Conservation (phyloP, 2,329 filamentous ascomycete species). For the Curvularia verruculosa region DNA sequence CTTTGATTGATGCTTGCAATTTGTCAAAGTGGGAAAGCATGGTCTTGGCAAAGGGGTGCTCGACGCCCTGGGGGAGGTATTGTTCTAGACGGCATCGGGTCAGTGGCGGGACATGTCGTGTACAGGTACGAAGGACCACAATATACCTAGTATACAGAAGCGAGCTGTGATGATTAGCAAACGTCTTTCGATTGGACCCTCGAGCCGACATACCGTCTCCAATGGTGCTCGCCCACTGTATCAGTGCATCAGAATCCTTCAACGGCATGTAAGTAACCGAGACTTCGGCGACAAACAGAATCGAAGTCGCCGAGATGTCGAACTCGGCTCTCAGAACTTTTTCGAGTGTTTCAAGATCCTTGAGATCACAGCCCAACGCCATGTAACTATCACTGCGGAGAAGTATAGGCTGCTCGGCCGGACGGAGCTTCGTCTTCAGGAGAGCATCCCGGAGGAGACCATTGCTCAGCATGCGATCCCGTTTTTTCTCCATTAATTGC, state of each 20-base stretch:
- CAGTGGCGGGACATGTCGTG: slow-evolving; percentile 3
- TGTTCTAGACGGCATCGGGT: slow-evolving; percentile 63
- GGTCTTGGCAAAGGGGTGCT: slow-evolving; percentile 83
- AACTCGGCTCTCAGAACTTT: slow-evolving; percentile 64
- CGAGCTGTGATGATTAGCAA: slow-evolving; percentile 59
- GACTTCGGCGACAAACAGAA: slow-evolving; percentile 87
- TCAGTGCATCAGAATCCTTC: slow-evolving; percentile 72
- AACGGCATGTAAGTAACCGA: slow-evolving; percentile 90
- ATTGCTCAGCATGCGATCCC: slow-evolving; percentile 66
- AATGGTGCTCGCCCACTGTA: slow-evolving; percentile 77
- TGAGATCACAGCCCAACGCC: slow-evolving; percentile 81
- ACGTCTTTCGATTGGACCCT: neutral
- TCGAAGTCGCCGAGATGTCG: slow-evolving; percentile 62
- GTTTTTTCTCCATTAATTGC: slow-evolving; percentile 77
- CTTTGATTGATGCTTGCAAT: slow-evolving; percentile 77
- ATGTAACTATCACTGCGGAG: slow-evolving; percentile 70
- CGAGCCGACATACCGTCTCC: slow-evolving; percentile 63
- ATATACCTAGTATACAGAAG: slow-evolving; percentile 71
- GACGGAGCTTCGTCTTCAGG: slow-evolving; percentile 34
- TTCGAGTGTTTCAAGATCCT: slow-evolving; percentile 68
- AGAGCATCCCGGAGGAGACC: slow-evolving; percentile 52
- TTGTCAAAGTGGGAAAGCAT: slow-evolving; percentile 88
- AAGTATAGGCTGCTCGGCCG: slow-evolving; percentile 37
- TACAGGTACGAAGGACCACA: slow-evolving; percentile 2
- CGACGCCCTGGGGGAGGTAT: slow-evolving; percentile 75